Base-by-base conservation (phyloP, 495 filamentous ascomycete species). In the Tetracladium marchalianum region DNA sequence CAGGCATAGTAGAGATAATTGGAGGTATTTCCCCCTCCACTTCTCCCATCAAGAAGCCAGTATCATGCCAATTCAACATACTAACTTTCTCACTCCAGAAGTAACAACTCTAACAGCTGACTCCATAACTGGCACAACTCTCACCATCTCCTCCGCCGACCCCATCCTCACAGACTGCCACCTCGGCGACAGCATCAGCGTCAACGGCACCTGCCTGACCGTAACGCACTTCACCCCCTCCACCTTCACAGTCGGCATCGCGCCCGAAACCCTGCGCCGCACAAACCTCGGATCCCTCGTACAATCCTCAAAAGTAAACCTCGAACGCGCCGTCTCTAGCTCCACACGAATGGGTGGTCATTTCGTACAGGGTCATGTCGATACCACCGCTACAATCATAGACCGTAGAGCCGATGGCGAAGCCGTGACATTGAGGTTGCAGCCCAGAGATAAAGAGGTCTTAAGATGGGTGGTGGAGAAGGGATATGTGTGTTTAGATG, bases 401-500 rank as follows among this genome's bases (percentile, higher is more conserved):
- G 66, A 71, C 19, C 70, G 79, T 15, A 76, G 66, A 27, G 80
- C 81, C 0, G 93, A 99, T 66, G 87, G 87, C 36, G 93, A 97
- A 63, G 83, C 89, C 1, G 54, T 94, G 32, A 90, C 85, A 2
- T 79, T 96, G 53, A 73, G 90, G n/a, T 76, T 98, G 50, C 64
- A 72, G 60, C 88, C 90, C 7, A 69, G 73, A 19, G 79, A 85
- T 32, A 66, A 52, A 27, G 69, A 11, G 11, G 76, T 93, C 34
- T 57, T 97, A 63, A 67, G 77, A 39, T 96, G 95, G 58, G 72
- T 99, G 16, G 89, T 99, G 2, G 84, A 92, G 71, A 99, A 99
- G 74, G 93, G 93, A 15, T 99, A 88, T 63, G 79, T 99, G 27
- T 87, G 87, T 35, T 72, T 99, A 37, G 93, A 99, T 63, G 93